Conservation (phyloP, 73 alveolate species). For the Urostyla sp. region DNA sequence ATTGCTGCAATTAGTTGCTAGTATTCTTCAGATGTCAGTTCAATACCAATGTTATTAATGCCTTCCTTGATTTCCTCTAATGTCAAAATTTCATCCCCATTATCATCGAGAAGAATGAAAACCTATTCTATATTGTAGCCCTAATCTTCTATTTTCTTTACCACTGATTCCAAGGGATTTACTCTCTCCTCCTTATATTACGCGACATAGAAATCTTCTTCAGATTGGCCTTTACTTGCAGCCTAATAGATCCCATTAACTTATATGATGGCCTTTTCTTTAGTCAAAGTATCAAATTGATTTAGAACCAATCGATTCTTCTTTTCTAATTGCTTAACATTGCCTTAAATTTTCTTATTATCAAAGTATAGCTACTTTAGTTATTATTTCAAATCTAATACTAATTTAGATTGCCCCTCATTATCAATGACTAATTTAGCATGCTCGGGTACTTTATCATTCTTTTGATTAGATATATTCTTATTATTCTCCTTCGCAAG, state of each 20-base stretch:
- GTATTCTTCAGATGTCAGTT: conserved; percentile 31
- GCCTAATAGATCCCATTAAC: conserved; percentile 1
- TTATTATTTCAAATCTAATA: conserved; percentile 11
- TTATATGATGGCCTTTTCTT: neutral
- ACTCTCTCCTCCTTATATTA: conserved; percentile 42
- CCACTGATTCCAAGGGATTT: conserved; percentile 65
- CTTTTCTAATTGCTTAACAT: conserved; percentile 9
- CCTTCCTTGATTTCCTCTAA: conserved; percentile 57
- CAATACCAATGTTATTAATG: conserved; percentile 14
- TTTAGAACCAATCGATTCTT: conserved; percentile 1
- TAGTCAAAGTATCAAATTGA: neutral
- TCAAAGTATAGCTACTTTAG: conserved; percentile 12
- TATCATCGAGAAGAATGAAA: conserved; percentile 54
- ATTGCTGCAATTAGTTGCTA: conserved; percentile 4
- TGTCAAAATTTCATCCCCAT: conserved; percentile 66
- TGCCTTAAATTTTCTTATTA: neutral
- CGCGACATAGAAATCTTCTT: conserved; percentile 8
- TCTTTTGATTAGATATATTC: neutral
- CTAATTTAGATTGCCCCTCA: conserved; percentile 26
- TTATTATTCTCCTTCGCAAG: conserved; percentile 11
- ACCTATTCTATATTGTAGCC: conserved; percentile 59
- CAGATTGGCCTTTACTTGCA: neutral
- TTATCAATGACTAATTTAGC: conserved; percentile 34
- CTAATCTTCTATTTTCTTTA: conserved; percentile 57
- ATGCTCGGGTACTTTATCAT: conserved; percentile 55